Evolutionary conservation across 2,329 filamentous ascomycete genomes (phyloP), one percentile per base, ranked within the genome.

Genomic region (Sordariomycetes sp.): DNA sequence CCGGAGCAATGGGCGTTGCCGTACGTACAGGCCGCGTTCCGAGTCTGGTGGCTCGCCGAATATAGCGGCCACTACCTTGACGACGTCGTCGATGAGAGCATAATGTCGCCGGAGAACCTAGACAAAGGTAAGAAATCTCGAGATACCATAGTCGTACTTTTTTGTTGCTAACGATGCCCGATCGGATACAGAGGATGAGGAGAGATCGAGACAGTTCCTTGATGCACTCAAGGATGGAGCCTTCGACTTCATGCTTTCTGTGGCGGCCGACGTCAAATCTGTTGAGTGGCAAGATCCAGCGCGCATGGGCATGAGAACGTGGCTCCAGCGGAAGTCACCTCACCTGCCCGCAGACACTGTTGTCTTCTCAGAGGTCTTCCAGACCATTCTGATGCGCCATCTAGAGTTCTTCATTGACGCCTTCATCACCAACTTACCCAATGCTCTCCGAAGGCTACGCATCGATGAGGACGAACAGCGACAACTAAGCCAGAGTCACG

Each of bases 351-450:
- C 82, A 0, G 90, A 96, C 48, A 77, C 83, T 0, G 76, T 87
- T 10, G 75, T 81, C 2, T 89, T 92, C 59, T 86, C 88, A 3
- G 76, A 80, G 7, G 85, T 85, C 63, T 90, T 97, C 67, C 87
- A 89, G 62, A 68, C 77, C 7, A 76, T 87, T 24, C 72, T 96
- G 32, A 90, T 93, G 82, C 81, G 87, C 60, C 89, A 92, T 66
- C 73, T 97, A 11, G 93, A 97, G 68, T 80, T 81, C 0, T 96
- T 97, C 67, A 84, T 93, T 8, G 93, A 97, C 67, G 88, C 89
- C 5, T 95, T 96, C 68, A 95, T 99, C 64, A 89, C 90, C 0
- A 96, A 99, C 67, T 88, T 97, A 75, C 94, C 94, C 0, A 92
- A 97, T 72, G 87, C 94, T 3, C 79, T 99, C 52, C 86, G 93